Evolutionary conservation across 2,329 filamentous ascomycete genomes (phyloP).

Genomic region (Cercospora sp.): DNA sequence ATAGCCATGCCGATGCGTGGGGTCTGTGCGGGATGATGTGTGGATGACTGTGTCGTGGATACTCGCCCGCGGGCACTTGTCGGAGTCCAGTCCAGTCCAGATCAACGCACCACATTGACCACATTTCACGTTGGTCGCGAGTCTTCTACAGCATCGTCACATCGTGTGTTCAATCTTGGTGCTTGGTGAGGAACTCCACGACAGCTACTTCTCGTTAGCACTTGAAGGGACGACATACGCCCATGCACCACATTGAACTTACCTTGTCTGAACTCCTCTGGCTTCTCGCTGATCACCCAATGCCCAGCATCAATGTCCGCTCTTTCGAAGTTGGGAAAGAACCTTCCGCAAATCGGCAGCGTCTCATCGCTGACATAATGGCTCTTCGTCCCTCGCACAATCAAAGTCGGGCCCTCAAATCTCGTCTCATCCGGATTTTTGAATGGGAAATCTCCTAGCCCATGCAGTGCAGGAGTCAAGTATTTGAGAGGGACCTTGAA

Average conservation of each 20-base stretch:
- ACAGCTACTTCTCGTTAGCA: conserved; percentile 51
- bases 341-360: conserved; percentile 74
- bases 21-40: background rate
- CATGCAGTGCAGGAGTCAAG: conserved; percentile 65
- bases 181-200: conserved; percentile 61
- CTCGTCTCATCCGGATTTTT: conserved; percentile 65
- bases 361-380: conserved; percentile 79
- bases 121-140: background rate
- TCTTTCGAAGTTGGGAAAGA: conserved; percentile 76
- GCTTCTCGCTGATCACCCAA: conserved; percentile 88
- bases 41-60: background rate
- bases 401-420: conserved; percentile 76
- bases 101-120: background rate
- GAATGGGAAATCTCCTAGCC: conserved; percentile 88
- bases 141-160: background rate
- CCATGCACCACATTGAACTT: conserved; percentile 33
- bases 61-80: background rate
- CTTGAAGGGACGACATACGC: background rate
- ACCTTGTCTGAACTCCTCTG: conserved; percentile 75
- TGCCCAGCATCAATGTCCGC: conserved; percentile 77
- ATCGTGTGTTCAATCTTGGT: conserved; percentile 41
- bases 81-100: background rate
- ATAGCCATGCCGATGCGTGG: background rate
- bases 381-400: conserved; percentile 75
- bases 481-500: conserved; percentile 79